Evolutionary conservation across 768 basidiomycete genomes (phyloP).

Genomic region (Kwoniella heveanensis): DNA sequence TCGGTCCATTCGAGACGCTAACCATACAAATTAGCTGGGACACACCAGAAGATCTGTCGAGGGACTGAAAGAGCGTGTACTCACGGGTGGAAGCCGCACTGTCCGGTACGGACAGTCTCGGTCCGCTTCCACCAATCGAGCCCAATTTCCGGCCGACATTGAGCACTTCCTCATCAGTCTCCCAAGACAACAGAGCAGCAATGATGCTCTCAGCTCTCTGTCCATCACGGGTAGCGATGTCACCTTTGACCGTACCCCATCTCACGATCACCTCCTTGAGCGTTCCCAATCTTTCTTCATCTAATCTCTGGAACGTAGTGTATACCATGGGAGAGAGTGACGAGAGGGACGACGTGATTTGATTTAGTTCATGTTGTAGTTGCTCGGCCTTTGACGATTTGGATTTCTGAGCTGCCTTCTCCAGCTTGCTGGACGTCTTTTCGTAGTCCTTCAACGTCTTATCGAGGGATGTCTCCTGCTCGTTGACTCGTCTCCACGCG

Average conservation of each 20-base stretch:
- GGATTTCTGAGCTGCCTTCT: conserved; percentile 49
- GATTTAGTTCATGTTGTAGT: conserved; percentile 44
- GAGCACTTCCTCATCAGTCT: conserved; percentile 51
- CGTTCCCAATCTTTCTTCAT: conserved; percentile 44
- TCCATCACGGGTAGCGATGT: conserved; percentile 46
- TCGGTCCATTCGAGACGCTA: conserved; percentile 29
- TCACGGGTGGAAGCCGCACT: conserved; percentile 36
- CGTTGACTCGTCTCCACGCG: conserved; percentile 37
- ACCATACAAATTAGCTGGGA: too few relatives aligned
- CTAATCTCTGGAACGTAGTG: conserved; percentile 50
- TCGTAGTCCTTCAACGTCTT: conserved; percentile 55
- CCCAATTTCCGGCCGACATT: conserved; percentile 42
- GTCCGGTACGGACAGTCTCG: conserved; percentile 12
- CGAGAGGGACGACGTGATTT: conserved; percentile 36
- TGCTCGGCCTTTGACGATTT: conserved; percentile 47
- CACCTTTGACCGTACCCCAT: conserved; percentile 52
- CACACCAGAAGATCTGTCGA: too few relatives aligned
- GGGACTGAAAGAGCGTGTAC: too few relatives aligned
- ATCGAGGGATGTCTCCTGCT: conserved; percentile 50
- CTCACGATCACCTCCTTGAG: conserved; percentile 54
- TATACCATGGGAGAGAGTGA: conserved; percentile 52
- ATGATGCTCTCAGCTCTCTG: conserved; percentile 51
- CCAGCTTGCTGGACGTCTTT: conserved; percentile 47
- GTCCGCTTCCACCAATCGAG: conserved; percentile 22
- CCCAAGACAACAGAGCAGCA: conserved; percentile 48